phyloP scores from a whole-genome alignment of 148 eudicot genomes.

The Agrostemma githago region DNA sequence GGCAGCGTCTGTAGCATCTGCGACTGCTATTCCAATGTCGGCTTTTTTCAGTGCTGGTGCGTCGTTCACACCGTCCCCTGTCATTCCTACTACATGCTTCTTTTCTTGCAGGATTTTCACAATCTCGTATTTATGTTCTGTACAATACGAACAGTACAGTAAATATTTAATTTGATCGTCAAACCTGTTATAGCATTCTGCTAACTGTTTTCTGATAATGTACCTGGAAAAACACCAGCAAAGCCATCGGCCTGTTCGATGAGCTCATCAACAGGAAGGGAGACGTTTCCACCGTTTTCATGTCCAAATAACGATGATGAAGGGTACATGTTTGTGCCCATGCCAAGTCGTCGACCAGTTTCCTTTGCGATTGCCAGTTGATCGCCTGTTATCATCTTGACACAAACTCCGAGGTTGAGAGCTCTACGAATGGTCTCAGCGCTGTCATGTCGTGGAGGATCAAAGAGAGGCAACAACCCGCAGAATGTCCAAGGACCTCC shows the following conservation, averaged over 20 bases:
- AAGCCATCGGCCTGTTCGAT: constrained; percentile 68
- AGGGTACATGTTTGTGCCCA: constrained; percentile 70
- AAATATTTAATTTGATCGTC: too few species aligned
- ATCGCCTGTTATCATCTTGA: constrained; percentile 80
- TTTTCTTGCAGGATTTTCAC: constrained; percentile 65
- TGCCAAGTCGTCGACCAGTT: constrained; percentile 68
- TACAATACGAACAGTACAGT: neutral
- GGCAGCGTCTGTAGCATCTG: constrained; percentile 75
- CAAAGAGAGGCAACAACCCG: constrained; percentile 67
- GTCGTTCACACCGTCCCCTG: constrained; percentile 73
- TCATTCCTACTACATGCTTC: constrained; percentile 67
- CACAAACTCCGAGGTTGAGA: constrained; percentile 71
- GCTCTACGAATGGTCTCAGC: constrained; percentile 74
- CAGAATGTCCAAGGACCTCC: constrained; percentile 74
- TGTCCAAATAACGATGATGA: constrained; percentile 54
- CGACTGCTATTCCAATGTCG: constrained; percentile 73
- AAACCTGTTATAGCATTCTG: too few species aligned
- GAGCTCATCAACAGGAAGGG: constrained; percentile 56
- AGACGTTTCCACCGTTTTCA: constrained; percentile 37
- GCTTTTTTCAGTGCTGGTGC: constrained; percentile 78
- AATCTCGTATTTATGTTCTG: constrained; percentile 68
- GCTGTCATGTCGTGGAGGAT: constrained; percentile 82
- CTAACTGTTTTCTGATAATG: too few species aligned
- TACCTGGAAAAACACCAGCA: constrained; percentile 75
- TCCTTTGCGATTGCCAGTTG: constrained; percentile 71